These are phyloP conservation scores for Xylaria arbuscula DNA, from an alignment of 2,329 filamentous ascomycete species.

Conservation along the genomic window DNA sequence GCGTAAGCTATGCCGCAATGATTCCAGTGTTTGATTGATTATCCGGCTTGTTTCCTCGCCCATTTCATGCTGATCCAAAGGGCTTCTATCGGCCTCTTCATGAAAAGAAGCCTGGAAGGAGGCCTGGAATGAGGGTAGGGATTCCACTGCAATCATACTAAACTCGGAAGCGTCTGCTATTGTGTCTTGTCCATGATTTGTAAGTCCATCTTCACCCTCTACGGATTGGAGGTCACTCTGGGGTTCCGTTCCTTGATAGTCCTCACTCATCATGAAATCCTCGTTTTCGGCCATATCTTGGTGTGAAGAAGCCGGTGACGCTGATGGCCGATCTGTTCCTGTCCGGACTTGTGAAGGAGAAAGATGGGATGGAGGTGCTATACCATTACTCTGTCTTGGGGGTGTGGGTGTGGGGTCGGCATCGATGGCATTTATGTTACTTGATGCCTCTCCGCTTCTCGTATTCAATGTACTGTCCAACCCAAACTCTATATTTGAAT, in stretches of 20 bases:
- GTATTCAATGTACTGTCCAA: constrained; percentile 16
- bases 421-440: constrained; percentile 15
- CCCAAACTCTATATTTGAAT: constrained; percentile 19
- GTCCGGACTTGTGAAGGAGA: constrained; percentile 17
- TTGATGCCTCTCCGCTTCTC: constrained; percentile 19
- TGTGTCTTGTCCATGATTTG: constrained; percentile 51
- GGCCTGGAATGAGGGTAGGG: constrained; percentile 59
- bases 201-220: constrained; percentile 37
- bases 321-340: constrained; percentile 21
- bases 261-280: constrained; percentile 40
- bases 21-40: constrained; percentile 66
- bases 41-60: constrained; percentile 68
- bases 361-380: constrained; percentile 33
- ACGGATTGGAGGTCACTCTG: constrained; percentile 48
- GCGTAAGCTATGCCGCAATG: constrained; percentile 55
- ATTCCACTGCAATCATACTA: constrained; percentile 69
- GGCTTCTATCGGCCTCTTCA: constrained; percentile 53
- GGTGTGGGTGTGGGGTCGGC: constrained; percentile 20
- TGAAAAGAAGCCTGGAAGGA: constrained; percentile 56
- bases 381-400: constrained; percentile 26
- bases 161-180: constrained; percentile 63
- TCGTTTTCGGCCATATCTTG: constrained; percentile 38
- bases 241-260: constrained; percentile 42
- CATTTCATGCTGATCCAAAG: constrained; percentile 56
- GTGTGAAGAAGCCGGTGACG: constrained; percentile 36